Conservation (phyloP, 1,284 basidiomycete genomes). For the Trichosporon inkin region DNA sequence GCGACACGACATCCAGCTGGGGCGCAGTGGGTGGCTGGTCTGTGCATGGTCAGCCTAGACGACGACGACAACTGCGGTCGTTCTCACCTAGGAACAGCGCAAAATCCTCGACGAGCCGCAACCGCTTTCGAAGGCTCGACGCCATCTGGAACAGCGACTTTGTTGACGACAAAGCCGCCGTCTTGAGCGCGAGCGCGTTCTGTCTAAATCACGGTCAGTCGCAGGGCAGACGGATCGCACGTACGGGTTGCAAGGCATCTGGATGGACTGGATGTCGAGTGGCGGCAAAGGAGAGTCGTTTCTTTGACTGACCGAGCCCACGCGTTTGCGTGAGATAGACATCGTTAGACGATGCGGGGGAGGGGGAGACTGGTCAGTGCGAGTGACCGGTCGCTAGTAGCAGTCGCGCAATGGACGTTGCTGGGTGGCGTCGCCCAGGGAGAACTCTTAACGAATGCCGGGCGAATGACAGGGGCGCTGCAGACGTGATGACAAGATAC, state of each 20-base stretch:
- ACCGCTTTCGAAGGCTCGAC: conserved; percentile 39
- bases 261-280: conserved; percentile 46
- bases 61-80: neutral
- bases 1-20: conserved; percentile 63
- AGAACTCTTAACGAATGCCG: neutral
- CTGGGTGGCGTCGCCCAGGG: neutral
- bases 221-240: conserved; percentile 16
- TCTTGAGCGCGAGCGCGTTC: conserved; percentile 49
- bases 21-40: conserved; percentile 42
- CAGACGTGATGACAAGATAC: neutral
- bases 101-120: conserved; percentile 46
- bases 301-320: conserved; percentile 47
- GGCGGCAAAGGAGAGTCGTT: conserved; percentile 37
- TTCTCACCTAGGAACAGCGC: conserved; percentile 44
- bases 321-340: conserved; percentile 43
- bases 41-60: conserved; percentile 17
- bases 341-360: conserved; percentile 16
- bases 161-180: conserved; percentile 46
- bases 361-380: neutral
- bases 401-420: neutral
- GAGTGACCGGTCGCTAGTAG: neutral
- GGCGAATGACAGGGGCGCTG: neutral
- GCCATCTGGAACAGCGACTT: conserved; percentile 49
- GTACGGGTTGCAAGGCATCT: conserved; percentile 48
- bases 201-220: conserved; percentile 30